phyloP scores from a whole-genome alignment of 306 rosid species.

The Fagus crenata region DNA sequence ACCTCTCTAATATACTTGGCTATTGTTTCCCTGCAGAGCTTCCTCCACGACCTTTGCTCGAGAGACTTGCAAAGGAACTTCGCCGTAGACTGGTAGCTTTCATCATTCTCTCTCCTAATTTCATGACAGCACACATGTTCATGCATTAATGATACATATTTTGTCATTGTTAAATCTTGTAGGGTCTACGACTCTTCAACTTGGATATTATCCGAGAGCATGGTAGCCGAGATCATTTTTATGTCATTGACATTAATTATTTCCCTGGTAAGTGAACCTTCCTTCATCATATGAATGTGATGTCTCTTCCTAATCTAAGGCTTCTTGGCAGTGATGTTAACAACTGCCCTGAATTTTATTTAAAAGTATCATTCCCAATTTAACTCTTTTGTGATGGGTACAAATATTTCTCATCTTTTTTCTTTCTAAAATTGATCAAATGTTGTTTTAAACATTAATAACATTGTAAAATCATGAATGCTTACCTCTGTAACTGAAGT shows the following conservation, averaged over 20 bases:
- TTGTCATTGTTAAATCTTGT: background rate
- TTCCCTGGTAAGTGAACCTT: conserved; percentile 65
- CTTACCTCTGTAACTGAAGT: background rate
- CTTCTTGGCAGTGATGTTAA: background rate
- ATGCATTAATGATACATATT: conserved; percentile 1
- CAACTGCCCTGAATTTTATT: background rate
- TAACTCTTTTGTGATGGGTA: background rate
- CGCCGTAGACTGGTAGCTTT: conserved; percentile 65
- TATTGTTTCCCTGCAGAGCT: conserved; percentile 63
- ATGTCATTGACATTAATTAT: conserved; percentile 91
- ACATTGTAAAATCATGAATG: background rate
- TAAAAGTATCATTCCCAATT: background rate
- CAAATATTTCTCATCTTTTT: background rate
- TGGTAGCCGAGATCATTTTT: conserved; percentile 66
- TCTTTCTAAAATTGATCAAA: conserved; percentile 1
- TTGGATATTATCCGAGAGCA: conserved; percentile 82
- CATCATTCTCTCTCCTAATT: conserved; percentile 1
- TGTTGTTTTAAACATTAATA: background rate
- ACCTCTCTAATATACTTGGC: conserved; percentile 20
- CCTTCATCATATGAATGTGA: background rate
- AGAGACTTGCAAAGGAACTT: conserved; percentile 85
- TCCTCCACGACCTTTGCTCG: conserved; percentile 87
- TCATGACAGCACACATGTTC: background rate
- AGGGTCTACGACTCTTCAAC: conserved; percentile 91
- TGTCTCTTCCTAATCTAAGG: conserved; percentile 2